phyloP scores from a whole-genome alignment of 805 yeast species.

The Candida peoriensis region DNA sequence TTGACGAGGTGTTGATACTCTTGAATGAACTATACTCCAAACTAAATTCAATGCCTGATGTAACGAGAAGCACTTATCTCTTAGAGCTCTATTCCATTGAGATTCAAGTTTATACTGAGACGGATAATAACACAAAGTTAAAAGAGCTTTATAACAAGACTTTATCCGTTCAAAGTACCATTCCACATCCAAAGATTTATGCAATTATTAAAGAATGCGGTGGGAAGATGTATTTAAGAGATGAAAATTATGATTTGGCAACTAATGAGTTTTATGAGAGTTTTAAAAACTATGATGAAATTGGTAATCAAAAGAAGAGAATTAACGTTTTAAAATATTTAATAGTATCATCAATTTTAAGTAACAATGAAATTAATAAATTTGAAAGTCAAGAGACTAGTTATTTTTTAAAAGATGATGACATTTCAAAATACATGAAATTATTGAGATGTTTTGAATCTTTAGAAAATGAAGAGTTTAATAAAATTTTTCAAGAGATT shows the following conservation, averaged over 20 bases:
- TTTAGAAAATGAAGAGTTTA: constrained; percentile 16
- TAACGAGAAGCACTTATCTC: constrained; percentile 40
- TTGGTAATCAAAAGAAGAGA: constrained; percentile 58
- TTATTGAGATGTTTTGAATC: constrained; percentile 19
- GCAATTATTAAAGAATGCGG: constrained; percentile 78
- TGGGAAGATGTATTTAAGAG: constrained; percentile 60
- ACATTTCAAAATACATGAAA: constrained; percentile 16
- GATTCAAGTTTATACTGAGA: constrained; percentile 46
- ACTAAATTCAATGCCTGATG: constrained; percentile 34
- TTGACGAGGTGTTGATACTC: constrained; percentile 30
- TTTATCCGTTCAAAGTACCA: constrained; percentile 47
- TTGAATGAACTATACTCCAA: constrained; percentile 33
- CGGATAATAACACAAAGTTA: constrained; percentile 34
- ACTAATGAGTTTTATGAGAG: constrained; percentile 49
- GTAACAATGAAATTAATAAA: constrained; percentile 39
- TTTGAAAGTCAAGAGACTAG: constrained; percentile 27
- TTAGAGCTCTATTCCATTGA: constrained; percentile 66
- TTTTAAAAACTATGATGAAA: constrained; percentile 57
- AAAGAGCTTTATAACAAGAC: constrained; percentile 46
- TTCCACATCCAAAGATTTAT: constrained; percentile 69
- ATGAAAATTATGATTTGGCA: constrained; percentile 54
- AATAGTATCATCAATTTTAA: constrained; percentile 50
- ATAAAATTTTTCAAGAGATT: constrained; percentile 6
- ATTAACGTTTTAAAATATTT: constrained; percentile 54
- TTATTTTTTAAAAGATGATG: constrained; percentile 21